Conservation (phyloP, 2,329 filamentous ascomycete genomes). For the Coleophoma crateriformis region DNA sequence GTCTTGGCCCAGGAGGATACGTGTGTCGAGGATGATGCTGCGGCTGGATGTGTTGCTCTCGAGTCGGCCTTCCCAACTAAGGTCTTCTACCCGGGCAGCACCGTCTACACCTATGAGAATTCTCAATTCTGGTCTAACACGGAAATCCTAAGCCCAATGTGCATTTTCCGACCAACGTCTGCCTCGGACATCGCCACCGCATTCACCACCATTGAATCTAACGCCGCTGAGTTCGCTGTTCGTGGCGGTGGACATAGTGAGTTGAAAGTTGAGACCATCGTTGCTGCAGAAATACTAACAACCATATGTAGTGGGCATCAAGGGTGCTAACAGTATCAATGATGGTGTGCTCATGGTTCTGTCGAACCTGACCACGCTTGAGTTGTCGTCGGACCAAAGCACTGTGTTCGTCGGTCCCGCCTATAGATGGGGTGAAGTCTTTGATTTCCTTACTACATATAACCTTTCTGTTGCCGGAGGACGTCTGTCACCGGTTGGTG, state of each 20-base stretch:
- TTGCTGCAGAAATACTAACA: too few relatives aligned
- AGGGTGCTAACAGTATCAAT: background rate
- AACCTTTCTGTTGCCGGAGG: conserved; percentile 5
- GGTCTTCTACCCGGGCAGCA: conserved; percentile 1
- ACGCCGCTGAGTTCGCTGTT: conserved; percentile 2
- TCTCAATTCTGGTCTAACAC: conserved; percentile 7
- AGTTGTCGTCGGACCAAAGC: conserved; percentile 11
- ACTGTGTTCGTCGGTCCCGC: conserved; percentile 1
- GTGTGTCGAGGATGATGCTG: background rate
- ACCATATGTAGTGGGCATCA: background rate
- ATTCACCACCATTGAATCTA: background rate
- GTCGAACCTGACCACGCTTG: conserved; percentile 5
- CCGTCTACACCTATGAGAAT: conserved; percentile 4
- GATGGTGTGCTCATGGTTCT: conserved; percentile 3
- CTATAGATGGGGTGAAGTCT: conserved; percentile 3
- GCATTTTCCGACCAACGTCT: conserved; percentile 3
- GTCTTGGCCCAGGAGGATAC: background rate
- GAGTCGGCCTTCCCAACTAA: conserved; percentile 1
- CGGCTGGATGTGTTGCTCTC: conserved; percentile 1
- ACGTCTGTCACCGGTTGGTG: conserved; percentile 3
- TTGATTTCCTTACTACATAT: conserved; percentile 1
- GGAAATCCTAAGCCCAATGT: conserved; percentile 1
- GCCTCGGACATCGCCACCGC: conserved; percentile 4
- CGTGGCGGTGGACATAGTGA: conserved; percentile 6
- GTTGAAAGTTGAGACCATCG: background rate